phyloP scores from a whole-genome alignment of 2,329 filamentous ascomycete genomes.

The Scedosporium boydii region DNA sequence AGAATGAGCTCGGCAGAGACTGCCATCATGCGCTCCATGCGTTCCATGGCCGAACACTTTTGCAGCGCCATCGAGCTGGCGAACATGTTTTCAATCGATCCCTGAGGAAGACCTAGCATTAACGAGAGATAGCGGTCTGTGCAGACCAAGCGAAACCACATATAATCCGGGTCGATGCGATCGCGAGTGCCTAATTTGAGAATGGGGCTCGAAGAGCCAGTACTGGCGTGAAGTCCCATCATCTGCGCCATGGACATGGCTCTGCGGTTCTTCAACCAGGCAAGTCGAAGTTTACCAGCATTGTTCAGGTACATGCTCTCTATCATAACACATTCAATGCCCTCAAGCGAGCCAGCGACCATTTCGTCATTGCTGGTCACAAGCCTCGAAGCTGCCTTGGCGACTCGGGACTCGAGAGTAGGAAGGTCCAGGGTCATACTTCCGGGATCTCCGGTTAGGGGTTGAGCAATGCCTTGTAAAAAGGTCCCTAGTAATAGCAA shows the following conservation, averaged over 20 bases:
- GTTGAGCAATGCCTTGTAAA: background rate
- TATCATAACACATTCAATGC: slow-evolving; percentile 40
- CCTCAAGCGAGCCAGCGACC: slow-evolving; percentile 33
- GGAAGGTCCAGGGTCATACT: background rate
- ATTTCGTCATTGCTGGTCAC: slow-evolving; percentile 25
- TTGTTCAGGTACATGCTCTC: slow-evolving; percentile 37
- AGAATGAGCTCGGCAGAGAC: background rate
- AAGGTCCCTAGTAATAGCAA: background rate
- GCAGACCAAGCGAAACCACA: slow-evolving; percentile 29
- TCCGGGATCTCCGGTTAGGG: background rate
- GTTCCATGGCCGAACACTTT: slow-evolving; percentile 16
- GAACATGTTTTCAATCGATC: slow-evolving; percentile 15
- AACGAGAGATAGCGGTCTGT: slow-evolving; percentile 28
- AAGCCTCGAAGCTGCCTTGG: background rate
- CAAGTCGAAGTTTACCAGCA: slow-evolving; percentile 29
- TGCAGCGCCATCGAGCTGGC: slow-evolving; percentile 10
- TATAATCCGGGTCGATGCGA: background rate
- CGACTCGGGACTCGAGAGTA: background rate
- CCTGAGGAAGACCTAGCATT: slow-evolving; percentile 29
- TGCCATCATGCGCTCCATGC: slow-evolving; percentile 18
- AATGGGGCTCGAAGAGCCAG: background rate
- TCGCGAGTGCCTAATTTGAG: background rate
- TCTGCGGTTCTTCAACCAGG: slow-evolving; percentile 33
- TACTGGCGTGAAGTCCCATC: slow-evolving; percentile 12
- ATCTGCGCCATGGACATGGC: slow-evolving; percentile 30